Base-by-base conservation (phyloP, 805 yeast genomes). In the Peterozyma toletana region DNA sequence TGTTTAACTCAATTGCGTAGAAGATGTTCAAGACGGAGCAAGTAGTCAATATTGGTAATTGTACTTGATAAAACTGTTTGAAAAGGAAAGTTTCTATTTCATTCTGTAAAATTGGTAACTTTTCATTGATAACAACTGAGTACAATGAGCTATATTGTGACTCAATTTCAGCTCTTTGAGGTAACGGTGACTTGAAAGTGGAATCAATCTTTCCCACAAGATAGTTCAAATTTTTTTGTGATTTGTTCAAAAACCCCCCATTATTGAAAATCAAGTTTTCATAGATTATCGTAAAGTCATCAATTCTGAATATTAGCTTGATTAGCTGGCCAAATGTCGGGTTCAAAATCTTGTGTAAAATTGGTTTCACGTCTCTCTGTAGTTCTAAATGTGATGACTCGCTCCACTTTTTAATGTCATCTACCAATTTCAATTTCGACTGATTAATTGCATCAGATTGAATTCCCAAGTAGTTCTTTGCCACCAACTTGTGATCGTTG, bases 361-460 rank as follows among this genome's bases (percentile, higher is more conserved):
- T 62, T 9, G 66, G 66, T 1, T 50, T 48, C 11, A 64, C 54
- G 16, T 53, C 53, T 1, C 63, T 51, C 44, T 64, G 69, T 33
- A 64, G 45, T 43, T 62, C 66, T 39, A 56, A 52, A 51, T 64
- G 69, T 3, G 67, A 55, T 9, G 42, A 38, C 47, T 62, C 66
- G 1, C 65, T 50, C 68, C 67, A 63, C 13, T 48, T 48, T 14
- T 49, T 51, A 9, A 64, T 54, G 39, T 61, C 54, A 2, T 41
- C 40, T 33, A 46, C 48, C 21, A 57, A 9, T 41, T 9, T 14
- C 7, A 6, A 40, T 44, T 16, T 36, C 43, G 29, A 49, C 45
- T 31, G 43, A 39, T 44, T 48, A 35, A 31, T 49, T 21, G 16
- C 46, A 46, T 37, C 43, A 41, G 44, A 37, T 9, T 47, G 40